A percentile compares a stretch with the other conserved stretches of the same genome.
Conservation (phyloP, 2,329 filamentous ascomycete genomes). For the Rugonectria rugulosa region DNA sequence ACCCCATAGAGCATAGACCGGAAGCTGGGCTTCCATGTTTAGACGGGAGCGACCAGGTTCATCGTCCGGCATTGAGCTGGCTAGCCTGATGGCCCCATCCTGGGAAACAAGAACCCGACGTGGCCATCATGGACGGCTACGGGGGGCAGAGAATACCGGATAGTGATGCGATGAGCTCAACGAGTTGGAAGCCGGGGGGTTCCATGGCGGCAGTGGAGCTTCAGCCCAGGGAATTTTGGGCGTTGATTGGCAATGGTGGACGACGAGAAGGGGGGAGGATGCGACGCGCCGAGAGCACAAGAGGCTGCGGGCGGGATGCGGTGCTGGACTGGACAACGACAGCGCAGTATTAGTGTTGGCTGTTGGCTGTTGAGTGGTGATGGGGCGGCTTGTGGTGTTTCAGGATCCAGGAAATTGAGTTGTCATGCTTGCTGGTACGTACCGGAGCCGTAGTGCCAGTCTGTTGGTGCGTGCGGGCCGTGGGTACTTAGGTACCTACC, state of each 20-base stretch:
- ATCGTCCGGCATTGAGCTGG: constrained; percentile 32
- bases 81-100: neutral
- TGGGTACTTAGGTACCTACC: too few relatives aligned
- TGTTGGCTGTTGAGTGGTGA: constrained; percentile 28
- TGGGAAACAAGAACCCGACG: constrained; percentile 3
- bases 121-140: constrained; percentile 7
- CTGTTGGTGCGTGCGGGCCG: constrained; percentile 17
- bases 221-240: constrained; percentile 16
- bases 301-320: constrained; percentile 22
- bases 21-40: constrained; percentile 29
- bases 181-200: constrained; percentile 20
- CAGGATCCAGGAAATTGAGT: constrained; percentile 34
- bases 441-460: too few relatives aligned
- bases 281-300: constrained; percentile 36
- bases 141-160: constrained; percentile 7
- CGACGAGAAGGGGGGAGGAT: constrained; percentile 28
- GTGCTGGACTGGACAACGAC: constrained; percentile 15
- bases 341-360: too few relatives aligned
- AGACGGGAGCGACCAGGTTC: constrained; percentile 30
- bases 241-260: constrained; percentile 33
- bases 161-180: constrained; percentile 7
- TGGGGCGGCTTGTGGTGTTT: constrained; percentile 39
- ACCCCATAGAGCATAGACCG: constrained; percentile 8
- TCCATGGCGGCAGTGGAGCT: constrained; percentile 32
- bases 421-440: too few relatives aligned